phyloP scores from a whole-genome alignment of 768 basidiomycete species.

The Russula compacta region DNA sequence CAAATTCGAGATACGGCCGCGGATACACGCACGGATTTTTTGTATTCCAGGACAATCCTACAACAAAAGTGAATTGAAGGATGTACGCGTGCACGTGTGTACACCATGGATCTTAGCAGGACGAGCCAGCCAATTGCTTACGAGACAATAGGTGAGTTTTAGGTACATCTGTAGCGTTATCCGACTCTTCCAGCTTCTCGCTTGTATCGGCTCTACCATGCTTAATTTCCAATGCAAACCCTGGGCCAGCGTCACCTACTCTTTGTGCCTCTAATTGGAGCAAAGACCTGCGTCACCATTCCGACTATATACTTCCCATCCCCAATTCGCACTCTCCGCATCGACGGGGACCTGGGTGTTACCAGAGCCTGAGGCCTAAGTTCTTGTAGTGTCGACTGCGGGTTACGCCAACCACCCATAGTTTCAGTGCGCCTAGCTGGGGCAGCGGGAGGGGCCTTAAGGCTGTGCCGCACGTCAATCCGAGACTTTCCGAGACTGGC shows the following conservation, averaged over 20 bases:
- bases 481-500: background rate
- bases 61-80: background rate
- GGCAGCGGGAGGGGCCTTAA: background rate
- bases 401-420: background rate
- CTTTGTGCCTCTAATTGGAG: background rate
- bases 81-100: background rate
- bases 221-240: background rate
- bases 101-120: background rate
- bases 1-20: background rate
- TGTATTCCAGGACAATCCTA: background rate
- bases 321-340: background rate
- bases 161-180: background rate
- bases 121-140: background rate
- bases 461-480: slow-evolving; percentile 5
- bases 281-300: background rate
- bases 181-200: background rate
- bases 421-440: background rate
- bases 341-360: background rate
- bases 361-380: background rate
- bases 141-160: background rate
- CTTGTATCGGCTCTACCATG: background rate
- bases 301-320: background rate
- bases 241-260: background rate
- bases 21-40: background rate
- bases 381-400: background rate